Evolutionary conservation across 345 rosid genomes (phyloP).

Genomic region (Salix caprea): DNA sequence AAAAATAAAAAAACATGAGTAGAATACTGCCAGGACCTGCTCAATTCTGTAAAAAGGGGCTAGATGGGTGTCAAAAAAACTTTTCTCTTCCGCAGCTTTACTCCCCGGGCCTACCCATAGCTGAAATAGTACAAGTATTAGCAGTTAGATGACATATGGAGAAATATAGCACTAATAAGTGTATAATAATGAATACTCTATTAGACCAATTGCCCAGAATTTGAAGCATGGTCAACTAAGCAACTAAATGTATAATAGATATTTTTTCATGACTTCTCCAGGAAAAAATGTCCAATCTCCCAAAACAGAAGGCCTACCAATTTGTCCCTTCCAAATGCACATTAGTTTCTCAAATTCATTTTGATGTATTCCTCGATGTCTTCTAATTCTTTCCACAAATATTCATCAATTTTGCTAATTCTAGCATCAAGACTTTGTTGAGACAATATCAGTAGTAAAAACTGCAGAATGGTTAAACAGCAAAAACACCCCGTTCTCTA

Average conservation of each 20-base stretch:
- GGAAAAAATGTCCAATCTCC: not conserved
- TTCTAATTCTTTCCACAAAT: not conserved
- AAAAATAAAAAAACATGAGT: not conserved
- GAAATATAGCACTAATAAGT: not conserved
- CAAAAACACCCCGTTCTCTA: not conserved
- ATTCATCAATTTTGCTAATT: not conserved
- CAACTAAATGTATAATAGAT: not conserved
- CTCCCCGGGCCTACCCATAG: slow-evolving; percentile 98
- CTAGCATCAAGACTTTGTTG: not conserved
- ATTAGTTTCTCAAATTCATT: not conserved
- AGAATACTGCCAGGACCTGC: slow-evolving; percentile 51
- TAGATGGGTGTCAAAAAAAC: slow-evolving; percentile 78
- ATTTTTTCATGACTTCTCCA: not conserved
- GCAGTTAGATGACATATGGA: slow-evolving; percentile 7
- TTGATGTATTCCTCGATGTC: not conserved
- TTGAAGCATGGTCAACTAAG: not conserved
- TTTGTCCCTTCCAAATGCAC: not conserved
- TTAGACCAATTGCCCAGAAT: not conserved
- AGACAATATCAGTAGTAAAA: not conserved
- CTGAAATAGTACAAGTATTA: slow-evolving; percentile 42
- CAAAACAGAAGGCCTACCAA: not conserved
- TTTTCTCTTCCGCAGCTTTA: slow-evolving; percentile 86
- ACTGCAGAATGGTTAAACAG: not conserved
- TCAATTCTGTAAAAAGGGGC: slow-evolving; percentile 97
- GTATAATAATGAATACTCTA: not conserved